A percentile compares a stretch with the other conserved stretches of the same genome.
phyloP scores from a whole-genome alignment of 257 asterid species.

The Catharanthus roseus region DNA sequence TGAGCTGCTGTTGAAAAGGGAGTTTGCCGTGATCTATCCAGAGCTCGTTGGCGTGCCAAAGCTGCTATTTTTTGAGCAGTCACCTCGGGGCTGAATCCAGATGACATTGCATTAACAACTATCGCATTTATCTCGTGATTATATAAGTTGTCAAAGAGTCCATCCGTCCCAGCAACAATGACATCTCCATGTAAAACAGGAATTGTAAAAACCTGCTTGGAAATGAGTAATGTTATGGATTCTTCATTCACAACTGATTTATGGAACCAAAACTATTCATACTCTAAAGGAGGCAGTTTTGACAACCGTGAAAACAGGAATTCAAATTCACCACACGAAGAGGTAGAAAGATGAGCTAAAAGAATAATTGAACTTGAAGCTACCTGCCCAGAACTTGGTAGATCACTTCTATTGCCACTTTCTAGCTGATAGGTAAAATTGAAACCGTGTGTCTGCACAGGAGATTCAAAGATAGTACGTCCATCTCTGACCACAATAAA shows the following conservation, averaged over 20 bases:
- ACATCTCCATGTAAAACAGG: conserved; percentile 58
- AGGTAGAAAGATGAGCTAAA: neutral
- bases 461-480: conserved; percentile 48
- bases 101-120: conserved; percentile 47
- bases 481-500: conserved; percentile 75
- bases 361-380: neutral
- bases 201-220: conserved; percentile 55
- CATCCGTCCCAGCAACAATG: conserved; percentile 84
- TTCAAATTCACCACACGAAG: neutral
- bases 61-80: conserved; percentile 60
- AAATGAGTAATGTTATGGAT: neutral
- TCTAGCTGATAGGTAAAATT: conserved; percentile 77
- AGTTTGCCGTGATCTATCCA: conserved; percentile 39
- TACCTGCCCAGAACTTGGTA: conserved; percentile 63
- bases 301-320: neutral
- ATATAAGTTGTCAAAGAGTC: conserved; percentile 72
- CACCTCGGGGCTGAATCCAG: conserved; percentile 47
- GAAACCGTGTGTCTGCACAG: conserved; percentile 80
- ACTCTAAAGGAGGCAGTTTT: neutral
- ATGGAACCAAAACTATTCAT: neutral
- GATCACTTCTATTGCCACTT: conserved; percentile 43
- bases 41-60: conserved; percentile 57
- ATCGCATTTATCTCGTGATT: conserved; percentile 47
- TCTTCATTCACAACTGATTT: neutral
- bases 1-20: conserved; percentile 81